Conservation (phyloP, 1,284 basidiomycete genomes). For the Coniferiporia weirii region DNA sequence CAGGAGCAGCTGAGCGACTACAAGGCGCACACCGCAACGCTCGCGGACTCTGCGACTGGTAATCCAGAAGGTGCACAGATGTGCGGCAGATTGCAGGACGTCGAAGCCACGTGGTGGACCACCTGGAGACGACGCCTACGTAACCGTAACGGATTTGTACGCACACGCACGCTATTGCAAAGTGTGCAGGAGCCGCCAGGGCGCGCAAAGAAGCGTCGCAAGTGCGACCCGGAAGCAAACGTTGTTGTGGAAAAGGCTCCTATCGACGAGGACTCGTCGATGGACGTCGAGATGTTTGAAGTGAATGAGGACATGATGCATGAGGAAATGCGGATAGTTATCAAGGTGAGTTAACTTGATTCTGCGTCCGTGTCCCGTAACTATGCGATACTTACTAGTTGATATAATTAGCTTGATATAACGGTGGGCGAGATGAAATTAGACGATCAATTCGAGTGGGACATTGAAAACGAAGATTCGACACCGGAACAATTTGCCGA, state of each 20-base stretch:
- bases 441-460: slow-evolving; percentile 99
- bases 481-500: slow-evolving; percentile 93
- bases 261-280: slow-evolving; percentile 36
- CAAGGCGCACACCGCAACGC: slow-evolving; percentile 50
- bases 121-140: slow-evolving; percentile 57
- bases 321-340: slow-evolving; percentile 85
- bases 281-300: slow-evolving; percentile 47
- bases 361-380: not conserved
- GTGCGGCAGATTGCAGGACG: slow-evolving; percentile 46
- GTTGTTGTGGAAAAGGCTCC: slow-evolving; percentile 24
- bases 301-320: slow-evolving; percentile 53
- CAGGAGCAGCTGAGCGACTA: slow-evolving; percentile 85
- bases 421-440: slow-evolving; percentile 92
- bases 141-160: slow-evolving; percentile 30
- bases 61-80: slow-evolving; percentile 15
- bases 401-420: slow-evolving; percentile 75
- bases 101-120: slow-evolving; percentile 62
- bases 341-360: slow-evolving; percentile 57
- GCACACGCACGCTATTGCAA: slow-evolving; percentile 18
- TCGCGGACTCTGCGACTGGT: not conserved
- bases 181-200: slow-evolving; percentile 4
- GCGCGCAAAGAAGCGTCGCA: slow-evolving; percentile 32
- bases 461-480: slow-evolving; percentile 73
- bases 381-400: slow-evolving; percentile 5
- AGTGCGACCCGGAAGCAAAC: slow-evolving; percentile 27